These are phyloP conservation scores for Cryphonectria radicalis DNA, from an alignment of 2,329 filamentous ascomycete genomes.

Conservation along the genomic window DNA sequence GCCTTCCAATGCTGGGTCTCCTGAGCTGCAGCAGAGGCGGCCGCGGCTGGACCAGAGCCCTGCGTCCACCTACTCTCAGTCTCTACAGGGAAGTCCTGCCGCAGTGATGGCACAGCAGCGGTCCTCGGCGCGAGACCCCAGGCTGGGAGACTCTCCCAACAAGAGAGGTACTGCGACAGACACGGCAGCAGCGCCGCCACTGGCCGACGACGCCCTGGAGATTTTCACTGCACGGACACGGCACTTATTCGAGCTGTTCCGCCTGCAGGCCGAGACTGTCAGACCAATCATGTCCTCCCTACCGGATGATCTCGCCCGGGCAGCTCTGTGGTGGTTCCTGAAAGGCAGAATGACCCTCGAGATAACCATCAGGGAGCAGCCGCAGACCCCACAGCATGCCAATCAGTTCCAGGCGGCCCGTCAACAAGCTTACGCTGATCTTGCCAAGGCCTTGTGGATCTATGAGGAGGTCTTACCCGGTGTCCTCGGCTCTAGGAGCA, in stretches of 20 bases:
- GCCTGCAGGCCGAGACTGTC: slow-evolving; percentile 74
- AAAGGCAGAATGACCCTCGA: slow-evolving; percentile 80
- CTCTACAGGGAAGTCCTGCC: slow-evolving; percentile 29
- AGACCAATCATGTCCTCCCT: slow-evolving; percentile 67
- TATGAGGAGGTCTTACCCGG: slow-evolving; percentile 58
- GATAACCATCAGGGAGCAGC: slow-evolving; percentile 67
- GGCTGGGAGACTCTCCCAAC: slow-evolving; percentile 31
- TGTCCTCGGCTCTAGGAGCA: slow-evolving; percentile 48
- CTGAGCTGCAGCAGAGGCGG: slow-evolving; percentile 31
- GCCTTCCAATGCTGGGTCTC: slow-evolving; percentile 26
- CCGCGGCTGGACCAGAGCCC: slow-evolving; percentile 47
- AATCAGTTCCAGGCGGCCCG: slow-evolving; percentile 59
- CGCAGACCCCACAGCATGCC: slow-evolving; percentile 57
- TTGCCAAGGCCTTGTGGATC: slow-evolving; percentile 89
- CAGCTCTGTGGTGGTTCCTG: slow-evolving; percentile 87
- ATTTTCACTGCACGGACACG: slow-evolving; percentile 73
- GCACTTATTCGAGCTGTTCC: slow-evolving; percentile 77
- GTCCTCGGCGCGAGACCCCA: slow-evolving; percentile 33
- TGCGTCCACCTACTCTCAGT: slow-evolving; percentile 36
- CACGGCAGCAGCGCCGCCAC: slow-evolving; percentile 26
- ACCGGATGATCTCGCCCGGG: slow-evolving; percentile 70
- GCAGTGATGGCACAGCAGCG: slow-evolving; percentile 33
- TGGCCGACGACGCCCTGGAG: slow-evolving; percentile 68
- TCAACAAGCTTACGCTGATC: slow-evolving; percentile 82
- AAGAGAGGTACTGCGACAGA: slow-evolving; percentile 26